A percentile compares a stretch with the other conserved stretches of the same genome.
phyloP scores from a whole-genome alignment of 2,329 filamentous ascomycete genomes.

The Escovopsis weberi region DNA sequence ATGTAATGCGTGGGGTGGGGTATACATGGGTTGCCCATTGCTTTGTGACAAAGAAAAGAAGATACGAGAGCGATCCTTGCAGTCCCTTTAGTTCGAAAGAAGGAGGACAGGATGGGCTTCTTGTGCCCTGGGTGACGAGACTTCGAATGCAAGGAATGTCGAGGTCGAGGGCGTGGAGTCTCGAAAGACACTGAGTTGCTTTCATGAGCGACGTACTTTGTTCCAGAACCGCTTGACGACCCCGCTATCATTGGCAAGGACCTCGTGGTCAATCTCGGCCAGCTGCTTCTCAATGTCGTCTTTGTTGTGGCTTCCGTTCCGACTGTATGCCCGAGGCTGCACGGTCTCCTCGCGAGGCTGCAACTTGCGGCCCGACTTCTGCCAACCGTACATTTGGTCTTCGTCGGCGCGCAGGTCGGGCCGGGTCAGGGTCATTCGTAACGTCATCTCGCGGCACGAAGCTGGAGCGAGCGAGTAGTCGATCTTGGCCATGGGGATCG shows the following conservation, averaged over 20 bases:
- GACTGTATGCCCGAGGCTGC: slow-evolving; percentile 15
- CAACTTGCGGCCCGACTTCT: slow-evolving; percentile 30
- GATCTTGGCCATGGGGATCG: slow-evolving; percentile 9
- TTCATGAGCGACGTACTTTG: slow-evolving; percentile 33
- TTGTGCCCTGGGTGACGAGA: too few species aligned
- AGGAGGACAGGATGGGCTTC: too few species aligned
- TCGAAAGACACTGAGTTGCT: background rate
- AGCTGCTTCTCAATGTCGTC: slow-evolving; percentile 40
- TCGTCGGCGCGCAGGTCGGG: slow-evolving; percentile 71
- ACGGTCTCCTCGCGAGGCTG: slow-evolving; percentile 19
- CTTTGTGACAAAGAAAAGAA: background rate
- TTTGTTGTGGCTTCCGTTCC: slow-evolving; percentile 25
- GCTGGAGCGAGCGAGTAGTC: slow-evolving; percentile 37
- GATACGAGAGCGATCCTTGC: background rate
- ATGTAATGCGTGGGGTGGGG: background rate
- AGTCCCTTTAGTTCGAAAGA: too few species aligned
- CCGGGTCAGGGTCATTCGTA: slow-evolving; percentile 88
- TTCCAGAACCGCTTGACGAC: slow-evolving; percentile 53
- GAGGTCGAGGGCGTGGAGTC: too few species aligned
- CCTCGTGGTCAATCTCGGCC: slow-evolving; percentile 36
- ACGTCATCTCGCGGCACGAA: slow-evolving; percentile 72
- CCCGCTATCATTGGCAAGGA: slow-evolving; percentile 28
- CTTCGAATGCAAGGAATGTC: too few species aligned
- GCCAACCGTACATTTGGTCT: slow-evolving; percentile 57
- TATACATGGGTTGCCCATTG: background rate